Percentiles rank a stretch among this genome's conserved stretches.
phyloP scores from a whole-genome alignment of 2,329 filamentous ascomycete genomes.

The Fusarium sororula region DNA sequence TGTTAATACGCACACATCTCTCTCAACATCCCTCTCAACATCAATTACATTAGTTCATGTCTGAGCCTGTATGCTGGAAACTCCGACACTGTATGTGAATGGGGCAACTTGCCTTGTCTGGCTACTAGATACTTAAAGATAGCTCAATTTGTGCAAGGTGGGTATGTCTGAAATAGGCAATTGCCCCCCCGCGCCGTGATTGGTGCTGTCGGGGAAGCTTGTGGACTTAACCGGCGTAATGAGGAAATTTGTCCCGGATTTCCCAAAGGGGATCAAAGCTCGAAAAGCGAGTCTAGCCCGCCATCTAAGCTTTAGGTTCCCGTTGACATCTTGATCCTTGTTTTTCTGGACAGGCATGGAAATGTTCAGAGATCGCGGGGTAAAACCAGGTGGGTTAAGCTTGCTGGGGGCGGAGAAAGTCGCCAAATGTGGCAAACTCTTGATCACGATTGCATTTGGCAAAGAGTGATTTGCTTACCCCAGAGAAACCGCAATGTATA shows the following conservation, averaged over 20 bases:
- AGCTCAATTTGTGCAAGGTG: background rate
- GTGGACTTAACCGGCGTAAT: background rate
- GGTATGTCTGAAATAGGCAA: background rate
- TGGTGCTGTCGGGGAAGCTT: accelerated
- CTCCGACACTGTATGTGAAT: accelerated
- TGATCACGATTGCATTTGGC: background rate
- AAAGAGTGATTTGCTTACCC: background rate
- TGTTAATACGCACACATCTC: no score
- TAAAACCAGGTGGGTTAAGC: background rate
- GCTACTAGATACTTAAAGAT: background rate
- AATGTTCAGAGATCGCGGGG: background rate
- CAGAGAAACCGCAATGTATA: background rate
- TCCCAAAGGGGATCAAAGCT: background rate
- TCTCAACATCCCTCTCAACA: no score
- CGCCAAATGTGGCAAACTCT: background rate
- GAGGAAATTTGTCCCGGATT: background rate
- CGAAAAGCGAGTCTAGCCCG: background rate
- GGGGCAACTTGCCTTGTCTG: background rate
- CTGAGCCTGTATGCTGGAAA: background rate
- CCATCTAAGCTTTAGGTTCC: background rate
- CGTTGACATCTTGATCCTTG: background rate
- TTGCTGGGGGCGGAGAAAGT: background rate
- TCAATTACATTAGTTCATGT: background rate
- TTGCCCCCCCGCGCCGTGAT: background rate
- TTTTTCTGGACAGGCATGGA: background rate